phyloP scores from a whole-genome alignment of 495 filamentous ascomycete species.

The Delitschia confertaspora region DNA sequence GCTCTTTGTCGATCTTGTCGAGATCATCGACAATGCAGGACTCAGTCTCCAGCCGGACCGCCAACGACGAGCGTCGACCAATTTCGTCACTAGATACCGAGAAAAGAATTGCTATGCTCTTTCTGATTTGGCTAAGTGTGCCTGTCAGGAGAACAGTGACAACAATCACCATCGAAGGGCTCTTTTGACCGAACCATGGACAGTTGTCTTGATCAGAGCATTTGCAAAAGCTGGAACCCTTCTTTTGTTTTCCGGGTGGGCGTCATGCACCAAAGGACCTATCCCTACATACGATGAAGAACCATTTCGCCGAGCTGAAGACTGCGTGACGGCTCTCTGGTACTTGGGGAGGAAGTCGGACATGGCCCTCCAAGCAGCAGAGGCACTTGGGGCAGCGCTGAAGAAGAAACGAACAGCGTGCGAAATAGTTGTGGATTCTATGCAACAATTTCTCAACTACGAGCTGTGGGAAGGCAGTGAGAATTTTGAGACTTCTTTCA shows the following conservation, averaged over 20 bases:
- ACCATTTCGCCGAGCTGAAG: constrained; percentile 19
- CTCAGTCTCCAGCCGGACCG: constrained; percentile 29
- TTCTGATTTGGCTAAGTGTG: constrained; percentile 35
- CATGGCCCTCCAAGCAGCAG: constrained; percentile 33
- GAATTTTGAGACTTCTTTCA: too few species aligned
- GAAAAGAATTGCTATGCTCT: constrained; percentile 33
- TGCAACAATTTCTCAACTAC: constrained; percentile 11
- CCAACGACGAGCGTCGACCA: constrained; percentile 25
- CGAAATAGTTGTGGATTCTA: constrained; percentile 10
- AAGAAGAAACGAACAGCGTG: constrained; percentile 1
- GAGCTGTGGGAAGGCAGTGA: constrained; percentile 18
- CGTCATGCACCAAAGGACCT: neutral
- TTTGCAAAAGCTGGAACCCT: constrained; percentile 38
- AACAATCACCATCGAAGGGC: constrained; percentile 36
- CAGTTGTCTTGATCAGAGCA: constrained; percentile 37
- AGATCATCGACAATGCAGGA: constrained; percentile 34
- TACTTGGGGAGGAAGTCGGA: constrained; percentile 41
- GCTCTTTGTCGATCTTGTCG: constrained; percentile 40
- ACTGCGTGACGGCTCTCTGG: constrained; percentile 38
- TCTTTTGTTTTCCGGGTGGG: constrained; percentile 25
- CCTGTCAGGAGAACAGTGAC: constrained; percentile 24
- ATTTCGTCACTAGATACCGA: constrained; percentile 32
- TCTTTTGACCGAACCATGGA: constrained; percentile 43
- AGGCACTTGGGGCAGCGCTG: constrained; percentile 16
- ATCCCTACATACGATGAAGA: constrained; percentile 14